Percentiles rank a stretch among this genome's conserved stretches.
Conservation (phyloP, 768 basidiomycete species). For the Boletus pseudo-olivaceus region DNA sequence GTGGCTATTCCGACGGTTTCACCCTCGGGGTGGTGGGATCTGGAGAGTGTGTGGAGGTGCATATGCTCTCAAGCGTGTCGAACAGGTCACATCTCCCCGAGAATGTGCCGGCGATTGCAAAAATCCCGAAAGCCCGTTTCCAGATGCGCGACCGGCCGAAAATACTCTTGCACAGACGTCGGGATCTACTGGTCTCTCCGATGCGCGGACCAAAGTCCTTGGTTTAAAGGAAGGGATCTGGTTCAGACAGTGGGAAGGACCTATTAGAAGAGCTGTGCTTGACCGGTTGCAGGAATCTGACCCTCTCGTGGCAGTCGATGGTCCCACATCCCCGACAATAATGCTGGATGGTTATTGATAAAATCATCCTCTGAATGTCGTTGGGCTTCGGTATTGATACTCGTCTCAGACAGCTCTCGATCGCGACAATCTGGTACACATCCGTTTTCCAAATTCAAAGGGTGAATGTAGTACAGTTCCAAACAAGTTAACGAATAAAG, state of each 20-base stretch:
- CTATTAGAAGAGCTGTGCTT: slow-evolving; percentile 59
- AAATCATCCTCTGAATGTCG: not conserved
- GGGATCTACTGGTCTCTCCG: slow-evolving; percentile 30
- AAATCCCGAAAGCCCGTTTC: slow-evolving; percentile 1
- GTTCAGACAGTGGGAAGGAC: slow-evolving; percentile 73
- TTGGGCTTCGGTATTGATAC: not conserved
- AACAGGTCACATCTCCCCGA: slow-evolving; percentile 14
- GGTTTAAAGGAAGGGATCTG: slow-evolving; percentile 74
- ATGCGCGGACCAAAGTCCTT: slow-evolving; percentile 36
- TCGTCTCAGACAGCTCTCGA: not conserved
- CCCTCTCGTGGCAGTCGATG: slow-evolving; percentile 35
- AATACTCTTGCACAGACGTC: slow-evolving; percentile 5
- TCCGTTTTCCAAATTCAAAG: slow-evolving; percentile 1
- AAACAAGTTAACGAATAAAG: slow-evolving; percentile 22
- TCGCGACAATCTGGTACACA: slow-evolving; percentile 1
- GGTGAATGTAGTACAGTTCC: slow-evolving; percentile 8
- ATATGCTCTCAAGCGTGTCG: slow-evolving; percentile 59
- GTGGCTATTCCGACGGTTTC: slow-evolving; percentile 75
- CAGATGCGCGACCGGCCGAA: not conserved
- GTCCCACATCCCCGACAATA: slow-evolving; percentile 6
- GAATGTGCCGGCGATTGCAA: slow-evolving; percentile 3
- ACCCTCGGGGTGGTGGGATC: slow-evolving; percentile 60
- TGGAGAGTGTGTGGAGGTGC: slow-evolving; percentile 79
- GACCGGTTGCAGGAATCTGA: slow-evolving; percentile 34
- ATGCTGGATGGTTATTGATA: slow-evolving; percentile 27